These are phyloP conservation scores for Coniferiporia weirii DNA, from an alignment of 1,284 basidiomycete genomes.

Conservation along the genomic window DNA sequence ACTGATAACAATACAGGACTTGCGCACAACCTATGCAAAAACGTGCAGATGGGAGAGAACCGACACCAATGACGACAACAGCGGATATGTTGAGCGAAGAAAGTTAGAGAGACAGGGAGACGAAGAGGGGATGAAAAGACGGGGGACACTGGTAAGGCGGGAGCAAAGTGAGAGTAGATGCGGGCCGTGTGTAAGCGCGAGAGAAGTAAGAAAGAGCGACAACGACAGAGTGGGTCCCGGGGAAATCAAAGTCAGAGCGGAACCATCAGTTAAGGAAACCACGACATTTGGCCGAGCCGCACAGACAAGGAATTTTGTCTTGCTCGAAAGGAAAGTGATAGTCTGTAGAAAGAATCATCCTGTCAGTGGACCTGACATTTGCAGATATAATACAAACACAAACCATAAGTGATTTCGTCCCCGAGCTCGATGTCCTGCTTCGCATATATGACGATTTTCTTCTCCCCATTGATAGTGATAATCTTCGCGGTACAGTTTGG, in stretches of 20 bases:
- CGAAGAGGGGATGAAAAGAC: background rate
- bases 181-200: background rate
- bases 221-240: background rate
- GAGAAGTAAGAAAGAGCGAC: conserved; percentile 3
- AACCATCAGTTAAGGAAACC: conserved; percentile 76
- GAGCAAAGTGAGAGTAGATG: background rate
- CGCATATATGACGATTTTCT: conserved; percentile 99
- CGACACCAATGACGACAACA: background rate
- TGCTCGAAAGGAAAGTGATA: conserved; percentile 93
- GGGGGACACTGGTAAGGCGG: background rate
- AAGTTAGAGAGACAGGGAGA: background rate
- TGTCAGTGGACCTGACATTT: background rate
- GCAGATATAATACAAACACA: conserved; percentile 26
- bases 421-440: conserved; percentile 91
- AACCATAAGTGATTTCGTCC: conserved; percentile 92
- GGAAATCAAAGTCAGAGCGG: background rate
- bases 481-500: conserved; percentile 98
- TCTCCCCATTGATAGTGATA: conserved; percentile 96
- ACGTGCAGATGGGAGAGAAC: background rate
- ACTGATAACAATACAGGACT: conserved; percentile 19
- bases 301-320: conserved; percentile 88
- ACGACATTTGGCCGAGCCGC: conserved; percentile 81
- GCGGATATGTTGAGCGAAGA: background rate
- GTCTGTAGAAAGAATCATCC: conserved; percentile 42
- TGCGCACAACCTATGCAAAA: conserved; percentile 16